These are phyloP conservation scores for Laetiporus sulphureus DNA, from an alignment of 1,284 basidiomycete species.

Conservation along the genomic window DNA sequence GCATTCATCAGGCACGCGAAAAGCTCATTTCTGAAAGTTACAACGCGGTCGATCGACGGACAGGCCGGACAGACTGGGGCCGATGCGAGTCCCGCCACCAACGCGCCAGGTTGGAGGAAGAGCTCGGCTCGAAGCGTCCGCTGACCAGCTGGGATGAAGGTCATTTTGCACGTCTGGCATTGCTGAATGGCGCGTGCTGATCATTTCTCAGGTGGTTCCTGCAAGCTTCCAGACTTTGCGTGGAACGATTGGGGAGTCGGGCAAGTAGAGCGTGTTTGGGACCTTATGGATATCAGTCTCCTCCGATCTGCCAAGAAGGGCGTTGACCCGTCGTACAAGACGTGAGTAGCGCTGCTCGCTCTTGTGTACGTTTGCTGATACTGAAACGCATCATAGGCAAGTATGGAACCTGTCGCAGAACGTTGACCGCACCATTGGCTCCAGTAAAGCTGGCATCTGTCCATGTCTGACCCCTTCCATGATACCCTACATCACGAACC, in stretches of 20 bases:
- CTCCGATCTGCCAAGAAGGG: conserved; percentile 78
- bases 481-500: conserved; percentile 94
- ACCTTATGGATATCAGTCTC: conserved; percentile 87
- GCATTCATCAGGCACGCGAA: conserved; percentile 84
- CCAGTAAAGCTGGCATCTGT: conserved; percentile 77
- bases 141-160: conserved; percentile 93
- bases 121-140: conserved; percentile 78
- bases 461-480: conserved; percentile 93
- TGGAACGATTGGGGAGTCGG: conserved; percentile 92
- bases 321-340: conserved; percentile 82
- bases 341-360: no score
- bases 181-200: conserved; percentile 1
- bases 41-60: conserved; percentile 51
- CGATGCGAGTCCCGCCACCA: conserved; percentile 92
- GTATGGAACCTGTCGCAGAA: conserved; percentile 99
- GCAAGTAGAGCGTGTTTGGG: conserved; percentile 95
- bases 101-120: conserved; percentile 79
- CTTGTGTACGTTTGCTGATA: no score
- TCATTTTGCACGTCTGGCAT: conserved; percentile 17
- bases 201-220: conserved; percentile 60
- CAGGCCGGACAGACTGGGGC: conserved; percentile 83
- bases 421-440: conserved; percentile 84
- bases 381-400: conserved; percentile 42
- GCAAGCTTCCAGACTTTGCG: conserved; percentile 83
- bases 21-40: conserved; percentile 70